Evolutionary conservation across 305 asterid species (phyloP), one percentile per base, ranked within the genome.

Genomic region (Solanum chacoense): DNA sequence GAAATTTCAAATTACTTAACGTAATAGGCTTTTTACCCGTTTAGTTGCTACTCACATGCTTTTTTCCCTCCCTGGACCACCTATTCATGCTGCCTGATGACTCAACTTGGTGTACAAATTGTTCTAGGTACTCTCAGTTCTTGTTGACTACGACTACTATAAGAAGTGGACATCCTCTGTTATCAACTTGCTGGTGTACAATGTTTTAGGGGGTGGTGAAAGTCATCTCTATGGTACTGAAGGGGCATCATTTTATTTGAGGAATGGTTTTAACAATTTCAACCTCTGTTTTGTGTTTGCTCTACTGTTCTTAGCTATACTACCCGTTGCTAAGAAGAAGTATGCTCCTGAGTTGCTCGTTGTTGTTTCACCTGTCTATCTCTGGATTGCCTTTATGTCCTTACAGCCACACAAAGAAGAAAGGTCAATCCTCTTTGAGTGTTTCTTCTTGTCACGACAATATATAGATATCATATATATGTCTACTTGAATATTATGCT

Each of bases 351-450:
- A 96, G 65, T 92, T 97, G 92, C 90, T 97, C 92, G 92, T 95
- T 86, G 89, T 95, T 92, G 86, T 97, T 89, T 96, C 98, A 55
- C 99, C 99, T 90, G 80, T 97, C 89, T 96, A 97, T 89, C 93
- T 96, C 89, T 97, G 99, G 99, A 93, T 95, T 67, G 95, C 95
- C 91, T 97, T 97, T 92, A 97, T 97, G 99, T 97, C 99, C 81
- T 90, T 97, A 93, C 99, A 95, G 94, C 97, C 99, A 26, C 99
- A 96, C 95, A 96, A 97, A 91, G 99, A 97, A 93, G 99, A 97
- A 93, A 96, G 99, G 98, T 96, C 84, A 89, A 90, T 67, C 90
- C 74, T 84, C 87, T 84, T 26, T 84, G 45, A 55, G 16, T 11
- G 2, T 45, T 84, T 84, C 40, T 84, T 11, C 32, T 84, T 84